Conservation (phyloP, 768 basidiomycete species). For the Pholiota microspora region DNA sequence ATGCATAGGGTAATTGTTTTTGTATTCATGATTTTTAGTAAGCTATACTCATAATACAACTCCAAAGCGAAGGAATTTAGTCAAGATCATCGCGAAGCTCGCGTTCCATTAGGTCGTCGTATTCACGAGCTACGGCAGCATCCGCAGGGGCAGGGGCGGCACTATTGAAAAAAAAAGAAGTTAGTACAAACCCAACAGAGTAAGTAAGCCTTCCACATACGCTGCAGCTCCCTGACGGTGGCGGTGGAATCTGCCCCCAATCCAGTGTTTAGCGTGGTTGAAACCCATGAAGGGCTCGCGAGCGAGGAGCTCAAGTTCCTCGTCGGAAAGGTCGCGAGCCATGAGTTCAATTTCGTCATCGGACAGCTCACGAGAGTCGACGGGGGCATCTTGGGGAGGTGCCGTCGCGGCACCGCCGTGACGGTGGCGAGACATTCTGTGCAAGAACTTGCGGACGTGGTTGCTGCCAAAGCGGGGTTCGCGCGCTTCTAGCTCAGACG, state of each 20-base stretch:
- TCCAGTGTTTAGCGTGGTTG: constrained; percentile 4
- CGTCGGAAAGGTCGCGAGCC: neutral
- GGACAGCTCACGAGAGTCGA: neutral
- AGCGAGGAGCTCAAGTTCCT: neutral
- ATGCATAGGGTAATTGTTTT: no score
- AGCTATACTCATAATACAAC: no score
- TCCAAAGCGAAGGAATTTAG: constrained; percentile 6
- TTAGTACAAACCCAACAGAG: neutral
- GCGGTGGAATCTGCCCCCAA: neutral
- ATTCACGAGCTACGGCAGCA: no score
- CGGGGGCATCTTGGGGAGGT: no score
- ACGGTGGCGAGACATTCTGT: neutral
- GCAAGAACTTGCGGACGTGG: neutral
- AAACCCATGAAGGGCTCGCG: constrained; percentile 11
- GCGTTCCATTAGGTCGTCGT: constrained; percentile 12
- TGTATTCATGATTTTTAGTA: no score
- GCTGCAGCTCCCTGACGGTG: neutral
- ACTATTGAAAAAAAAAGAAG: no score
- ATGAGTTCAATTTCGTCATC: neutral
- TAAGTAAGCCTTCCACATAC: neutral
- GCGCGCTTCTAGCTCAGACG: neutral
- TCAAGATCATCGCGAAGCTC: constrained; percentile 18
- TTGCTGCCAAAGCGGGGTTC: constrained; percentile 8
- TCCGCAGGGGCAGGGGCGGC: no score
- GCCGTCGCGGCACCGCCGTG: neutral